Conservation (phyloP, 2,329 filamentous ascomycete genomes). For the Lasiodiplodia gonubiensis region DNA sequence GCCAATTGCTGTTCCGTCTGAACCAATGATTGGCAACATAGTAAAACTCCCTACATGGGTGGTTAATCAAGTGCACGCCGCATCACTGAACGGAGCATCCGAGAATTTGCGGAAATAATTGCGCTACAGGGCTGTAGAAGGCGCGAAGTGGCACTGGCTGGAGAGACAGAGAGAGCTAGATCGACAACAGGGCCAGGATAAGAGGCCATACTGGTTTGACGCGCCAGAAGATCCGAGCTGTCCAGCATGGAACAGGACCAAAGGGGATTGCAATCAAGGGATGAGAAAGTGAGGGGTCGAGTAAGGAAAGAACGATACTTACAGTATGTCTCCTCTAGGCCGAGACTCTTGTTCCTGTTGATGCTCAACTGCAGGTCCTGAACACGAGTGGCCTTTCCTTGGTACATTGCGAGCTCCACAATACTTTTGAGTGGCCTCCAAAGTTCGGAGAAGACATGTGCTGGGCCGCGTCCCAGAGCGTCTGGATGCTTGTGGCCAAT, state of each 20-base stretch:
- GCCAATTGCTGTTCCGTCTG: constrained; percentile 20
- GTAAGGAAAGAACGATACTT: background rate
- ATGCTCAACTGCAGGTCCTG: constrained; percentile 15
- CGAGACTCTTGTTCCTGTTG: constrained; percentile 10
- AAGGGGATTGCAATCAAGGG: too few relatives aligned
- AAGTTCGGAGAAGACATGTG: constrained; percentile 23
- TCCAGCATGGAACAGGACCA: too few relatives aligned
- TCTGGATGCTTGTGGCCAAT: constrained; percentile 73
- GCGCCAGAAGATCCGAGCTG: background rate
- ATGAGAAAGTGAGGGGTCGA: background rate
- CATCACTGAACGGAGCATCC: background rate
- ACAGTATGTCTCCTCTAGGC: constrained; percentile 29
- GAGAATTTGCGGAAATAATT: background rate
- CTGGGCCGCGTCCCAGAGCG: constrained; percentile 63
- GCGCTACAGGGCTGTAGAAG: background rate
- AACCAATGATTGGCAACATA: constrained; percentile 25
- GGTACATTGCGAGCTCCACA: constrained; percentile 25
- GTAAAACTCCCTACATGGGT: constrained; percentile 24
- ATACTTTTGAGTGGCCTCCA: constrained; percentile 19
- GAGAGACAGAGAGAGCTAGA: background rate
- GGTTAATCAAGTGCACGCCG: too few relatives aligned
- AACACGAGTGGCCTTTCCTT: constrained; percentile 23
- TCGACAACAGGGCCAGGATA: too few relatives aligned
- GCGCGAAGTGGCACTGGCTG: background rate
- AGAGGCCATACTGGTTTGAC: background rate